Base-by-base conservation (phyloP, 768 basidiomycete species). In the Xerocomus potaroensis region DNA sequence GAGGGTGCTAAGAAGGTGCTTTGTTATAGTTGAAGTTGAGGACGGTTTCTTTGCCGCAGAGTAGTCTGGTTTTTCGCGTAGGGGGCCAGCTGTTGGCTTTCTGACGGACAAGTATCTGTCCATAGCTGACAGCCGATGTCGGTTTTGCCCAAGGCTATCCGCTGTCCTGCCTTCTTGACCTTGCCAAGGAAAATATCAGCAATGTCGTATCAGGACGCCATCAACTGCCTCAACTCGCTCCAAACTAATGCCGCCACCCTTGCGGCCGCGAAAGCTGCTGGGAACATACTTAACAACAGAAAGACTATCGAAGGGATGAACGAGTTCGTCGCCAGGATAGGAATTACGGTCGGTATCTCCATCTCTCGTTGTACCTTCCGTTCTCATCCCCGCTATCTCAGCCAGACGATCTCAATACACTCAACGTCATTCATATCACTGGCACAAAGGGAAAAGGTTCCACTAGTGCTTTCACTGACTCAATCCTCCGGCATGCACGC, bases 381-480 rank as follows among this genome's bases (percentile, higher is more conserved):
- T 29, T 53, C 43, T 57, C 39, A 53, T 60, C 38, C 43, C 50
- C 33, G 47, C 24, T 14, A 8, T 31, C 34, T 36, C 57, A 96
- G 93, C 78, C 87, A 33, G 73, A 80, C 47, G 84, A 94, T 53
- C 76, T 99, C 34, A 93, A 97, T 62, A 69, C 70, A 19, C 73
- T 99, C 44, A 95, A 97, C 65, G 91, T 95, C 47, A 80, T 98
- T 38, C 95, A 99, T 71, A 83, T 99, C 55, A 94, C 95, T 8
- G 95, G 95, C 4, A 98, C 96, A 4, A 99, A 99, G 69, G 95
- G 95, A 27, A 99, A 99, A 65, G 95, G 95, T 7, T 98, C 95
- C 3, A 93, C 96, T 1, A 91, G 89, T 54, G 95, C 96, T 8
- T 98, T 98, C 59, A 79, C 81, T 4, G 87, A 92, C 57, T 89